A percentile compares a stretch with the other conserved stretches of the same genome.
phyloP scores from a whole-genome alignment of 78 protist genomes.

The Capsaspora owczarzaki region DNA sequence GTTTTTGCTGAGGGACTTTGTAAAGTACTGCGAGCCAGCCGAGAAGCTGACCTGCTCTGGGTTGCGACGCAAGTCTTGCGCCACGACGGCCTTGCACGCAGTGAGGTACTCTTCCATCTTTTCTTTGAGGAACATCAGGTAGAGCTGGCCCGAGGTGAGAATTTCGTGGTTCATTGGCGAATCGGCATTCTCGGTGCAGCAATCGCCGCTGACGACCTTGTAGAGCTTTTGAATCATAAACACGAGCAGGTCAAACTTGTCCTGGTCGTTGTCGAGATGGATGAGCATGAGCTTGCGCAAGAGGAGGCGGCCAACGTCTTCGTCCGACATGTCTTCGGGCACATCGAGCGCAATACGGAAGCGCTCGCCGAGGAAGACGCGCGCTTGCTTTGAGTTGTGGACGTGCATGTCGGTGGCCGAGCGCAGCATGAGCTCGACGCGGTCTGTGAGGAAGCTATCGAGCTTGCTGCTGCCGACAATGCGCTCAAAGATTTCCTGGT shows the following conservation, averaged over 20 bases:
- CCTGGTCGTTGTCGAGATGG: conserved; percentile 55
- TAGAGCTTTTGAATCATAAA: conserved; percentile 73
- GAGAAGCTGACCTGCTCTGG: neutral
- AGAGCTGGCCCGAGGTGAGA: conserved; percentile 75
- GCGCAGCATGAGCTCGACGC: conserved; percentile 61
- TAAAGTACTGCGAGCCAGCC: neutral
- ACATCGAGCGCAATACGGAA: conserved; percentile 12
- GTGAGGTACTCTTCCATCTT: neutral
- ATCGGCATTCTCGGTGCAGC: conserved; percentile 67
- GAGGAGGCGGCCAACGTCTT: conserved; percentile 24
- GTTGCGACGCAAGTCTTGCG: neutral
- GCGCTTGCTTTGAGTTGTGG: conserved; percentile 28
- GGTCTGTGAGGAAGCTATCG: conserved; percentile 55
- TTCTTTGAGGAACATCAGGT: conserved; percentile 14
- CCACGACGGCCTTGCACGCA: neutral
- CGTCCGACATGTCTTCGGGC: neutral
- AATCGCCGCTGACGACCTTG: conserved; percentile 57
- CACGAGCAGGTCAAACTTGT: conserved; percentile 71
- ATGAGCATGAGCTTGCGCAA: conserved; percentile 53
- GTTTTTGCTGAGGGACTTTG: neutral
- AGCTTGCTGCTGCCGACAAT: conserved; percentile 29
- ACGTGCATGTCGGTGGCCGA: neutral
- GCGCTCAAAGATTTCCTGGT: conserved; percentile 64
- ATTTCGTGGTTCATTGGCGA: conserved; percentile 70
- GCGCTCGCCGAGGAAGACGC: conserved; percentile 54